A percentile compares a stretch with the other conserved stretches of the same genome.
phyloP scores from a whole-genome alignment of 1,284 basidiomycete species.

The Leccinum angustisporum region DNA sequence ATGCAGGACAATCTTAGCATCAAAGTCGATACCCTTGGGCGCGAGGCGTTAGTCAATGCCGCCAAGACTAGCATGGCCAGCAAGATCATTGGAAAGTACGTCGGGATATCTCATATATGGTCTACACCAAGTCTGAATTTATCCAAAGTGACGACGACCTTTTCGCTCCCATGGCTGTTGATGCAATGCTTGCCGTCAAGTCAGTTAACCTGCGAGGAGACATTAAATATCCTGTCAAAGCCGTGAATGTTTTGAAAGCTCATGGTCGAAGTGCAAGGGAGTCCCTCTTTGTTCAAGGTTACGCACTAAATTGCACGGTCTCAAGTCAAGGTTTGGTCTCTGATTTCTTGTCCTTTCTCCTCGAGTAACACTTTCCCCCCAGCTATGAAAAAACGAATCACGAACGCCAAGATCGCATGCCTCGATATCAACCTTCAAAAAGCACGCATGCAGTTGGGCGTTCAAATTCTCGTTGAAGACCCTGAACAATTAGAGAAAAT shows the following conservation, averaged over 20 bases:
- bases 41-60: conserved; percentile 92
- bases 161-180: conserved; percentile 97
- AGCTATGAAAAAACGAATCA: conserved; percentile 98
- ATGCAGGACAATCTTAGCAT: conserved; percentile 98
- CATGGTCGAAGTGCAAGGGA: conserved; percentile 96
- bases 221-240: conserved; percentile 99
- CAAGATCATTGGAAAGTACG: conserved; percentile 94
- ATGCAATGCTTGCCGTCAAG: conserved; percentile 98
- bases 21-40: conserved; percentile 90
- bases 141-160: conserved; percentile 90
- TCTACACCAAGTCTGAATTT: conserved; percentile 7
- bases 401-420: conserved; percentile 95
- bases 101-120: conserved; percentile 3
- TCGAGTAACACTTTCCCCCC: conserved; percentile 6
- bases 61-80: conserved; percentile 99
- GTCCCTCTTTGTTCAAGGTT: conserved; percentile 93
- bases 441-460: conserved; percentile 95
- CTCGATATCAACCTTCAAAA: conserved; percentile 99
- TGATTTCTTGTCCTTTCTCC: neutral
- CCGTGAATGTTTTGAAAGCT: conserved; percentile 99
- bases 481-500: conserved; percentile 97
- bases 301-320: conserved; percentile 98
- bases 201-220: conserved; percentile 94
- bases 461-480: conserved; percentile 97
- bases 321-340: conserved; percentile 83